A percentile compares a stretch with the other conserved stretches of the same genome.
Conservation (phyloP, 2,329 filamentous ascomycete species). For the Delphinella strobiligena region DNA sequence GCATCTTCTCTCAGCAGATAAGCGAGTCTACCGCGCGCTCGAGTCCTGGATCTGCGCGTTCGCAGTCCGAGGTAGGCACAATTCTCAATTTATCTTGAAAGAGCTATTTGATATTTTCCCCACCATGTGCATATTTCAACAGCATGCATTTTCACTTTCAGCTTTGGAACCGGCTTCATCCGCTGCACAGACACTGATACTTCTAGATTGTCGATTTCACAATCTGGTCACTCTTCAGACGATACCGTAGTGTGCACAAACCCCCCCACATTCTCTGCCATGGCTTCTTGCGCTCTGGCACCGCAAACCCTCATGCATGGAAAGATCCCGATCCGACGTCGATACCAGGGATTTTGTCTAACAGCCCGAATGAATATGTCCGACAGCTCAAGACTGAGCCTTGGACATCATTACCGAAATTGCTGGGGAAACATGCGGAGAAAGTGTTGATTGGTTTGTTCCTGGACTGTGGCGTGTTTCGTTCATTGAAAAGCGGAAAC, state of each 20-base stretch:
- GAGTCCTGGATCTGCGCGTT: constrained; percentile 21
- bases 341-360: constrained; percentile 54
- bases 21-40: constrained; percentile 20
- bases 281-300: constrained; percentile 53
- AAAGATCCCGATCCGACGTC: constrained; percentile 26
- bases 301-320: constrained; percentile 16
- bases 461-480: constrained; percentile 65
- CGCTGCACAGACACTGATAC: constrained; percentile 18
- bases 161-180: neutral
- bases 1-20: constrained; percentile 33
- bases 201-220: constrained; percentile 36
- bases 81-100: neutral
- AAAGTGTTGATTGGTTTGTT: constrained; percentile 67
- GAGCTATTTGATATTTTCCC: no score
- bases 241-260: constrained; percentile 35
- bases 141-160: constrained; percentile 29
- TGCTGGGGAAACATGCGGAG: constrained; percentile 67
- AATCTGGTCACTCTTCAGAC: constrained; percentile 65
- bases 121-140: no score
- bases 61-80: constrained; percentile 32
- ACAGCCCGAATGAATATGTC: constrained; percentile 59
- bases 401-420: constrained; percentile 63
- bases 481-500: constrained; percentile 44
- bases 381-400: constrained; percentile 53
- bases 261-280: constrained; percentile 72